These are phyloP conservation scores for Auricularia sp. DNA, from an alignment of 768 basidiomycete species.

Conservation along the genomic window DNA sequence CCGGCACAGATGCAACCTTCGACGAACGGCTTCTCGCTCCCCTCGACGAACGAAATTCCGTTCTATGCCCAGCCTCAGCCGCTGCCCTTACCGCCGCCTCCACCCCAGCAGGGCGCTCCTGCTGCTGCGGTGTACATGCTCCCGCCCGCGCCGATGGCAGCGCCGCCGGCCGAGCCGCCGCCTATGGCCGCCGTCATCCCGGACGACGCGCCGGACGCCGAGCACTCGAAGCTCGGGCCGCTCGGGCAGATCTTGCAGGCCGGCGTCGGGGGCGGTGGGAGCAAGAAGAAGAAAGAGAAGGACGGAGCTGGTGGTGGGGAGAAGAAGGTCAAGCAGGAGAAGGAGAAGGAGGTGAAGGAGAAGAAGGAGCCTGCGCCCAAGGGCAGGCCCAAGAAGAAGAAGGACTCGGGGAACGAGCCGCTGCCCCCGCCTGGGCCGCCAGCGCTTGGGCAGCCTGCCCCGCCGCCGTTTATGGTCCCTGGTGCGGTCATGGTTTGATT, in stretches of 20 bases:
- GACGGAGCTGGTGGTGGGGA: neutral
- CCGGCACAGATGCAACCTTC: constrained; percentile 8
- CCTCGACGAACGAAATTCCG: neutral
- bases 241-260: constrained; percentile 62
- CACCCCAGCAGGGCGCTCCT: neutral
- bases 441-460: neutral
- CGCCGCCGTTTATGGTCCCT: no score
- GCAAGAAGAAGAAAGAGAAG: constrained; percentile 43
- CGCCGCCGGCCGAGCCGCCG: constrained; percentile 3
- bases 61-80: neutral
- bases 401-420: neutral
- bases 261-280: constrained; percentile 26
- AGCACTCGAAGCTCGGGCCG: constrained; percentile 67
- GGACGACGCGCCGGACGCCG: constrained; percentile 51
- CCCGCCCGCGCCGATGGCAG: constrained; percentile 10
- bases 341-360: constrained; percentile 5
- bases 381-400: neutral
- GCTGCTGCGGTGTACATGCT: constrained; percentile 6
- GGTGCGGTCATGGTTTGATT: no score
- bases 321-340: neutral
- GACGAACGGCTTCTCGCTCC: neutral
- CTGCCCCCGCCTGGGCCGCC: neutral
- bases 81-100: neutral
- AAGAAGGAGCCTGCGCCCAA: constrained; percentile 1
- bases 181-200: constrained; percentile 29